Evolutionary conservation across 164 flowering plant species (phyloP).

Genomic region (Umbilicus rupestris): DNA sequence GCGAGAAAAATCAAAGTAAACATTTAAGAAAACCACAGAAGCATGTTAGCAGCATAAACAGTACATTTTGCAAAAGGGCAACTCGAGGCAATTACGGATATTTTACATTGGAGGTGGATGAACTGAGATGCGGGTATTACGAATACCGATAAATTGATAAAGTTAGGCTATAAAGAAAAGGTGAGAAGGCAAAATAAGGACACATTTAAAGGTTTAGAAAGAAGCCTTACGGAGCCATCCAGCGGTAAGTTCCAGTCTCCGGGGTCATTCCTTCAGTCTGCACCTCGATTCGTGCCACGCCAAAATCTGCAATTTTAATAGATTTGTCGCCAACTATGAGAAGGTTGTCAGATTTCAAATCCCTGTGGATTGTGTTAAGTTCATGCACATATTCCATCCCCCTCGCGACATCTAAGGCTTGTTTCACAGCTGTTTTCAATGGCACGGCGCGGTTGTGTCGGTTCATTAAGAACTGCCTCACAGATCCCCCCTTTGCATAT

Average conservation of each 20-base stretch:
- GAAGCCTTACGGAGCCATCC: conserved; percentile 8
- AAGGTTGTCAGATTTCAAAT: conserved; percentile 3
- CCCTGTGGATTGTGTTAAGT: conserved; percentile 7
- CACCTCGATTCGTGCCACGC: conserved; percentile 3
- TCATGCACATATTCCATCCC: conserved; percentile 6
- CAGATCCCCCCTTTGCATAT: background rate
- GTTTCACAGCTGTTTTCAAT: conserved; percentile 1
- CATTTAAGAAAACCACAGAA: too few species aligned
- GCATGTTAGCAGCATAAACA: background rate
- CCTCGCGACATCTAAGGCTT: conserved; percentile 5
- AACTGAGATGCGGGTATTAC: background rate
- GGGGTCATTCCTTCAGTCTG: conserved; percentile 7
- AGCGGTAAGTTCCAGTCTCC: conserved; percentile 4
- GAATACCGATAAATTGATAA: background rate
- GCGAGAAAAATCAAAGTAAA: too few species aligned
- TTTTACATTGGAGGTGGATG: background rate
- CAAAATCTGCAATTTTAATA: conserved; percentile 6
- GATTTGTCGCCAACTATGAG: conserved; percentile 3
- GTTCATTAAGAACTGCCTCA: conserved; percentile 5
- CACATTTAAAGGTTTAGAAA: background rate
- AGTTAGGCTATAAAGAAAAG: background rate
- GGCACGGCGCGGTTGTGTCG: conserved; percentile 4
- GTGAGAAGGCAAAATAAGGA: background rate
- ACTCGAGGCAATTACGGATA: background rate
- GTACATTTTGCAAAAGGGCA: background rate